phyloP scores from a whole-genome alignment of 495 filamentous ascomycete genomes.

The Opeltia flavorubescens region DNA sequence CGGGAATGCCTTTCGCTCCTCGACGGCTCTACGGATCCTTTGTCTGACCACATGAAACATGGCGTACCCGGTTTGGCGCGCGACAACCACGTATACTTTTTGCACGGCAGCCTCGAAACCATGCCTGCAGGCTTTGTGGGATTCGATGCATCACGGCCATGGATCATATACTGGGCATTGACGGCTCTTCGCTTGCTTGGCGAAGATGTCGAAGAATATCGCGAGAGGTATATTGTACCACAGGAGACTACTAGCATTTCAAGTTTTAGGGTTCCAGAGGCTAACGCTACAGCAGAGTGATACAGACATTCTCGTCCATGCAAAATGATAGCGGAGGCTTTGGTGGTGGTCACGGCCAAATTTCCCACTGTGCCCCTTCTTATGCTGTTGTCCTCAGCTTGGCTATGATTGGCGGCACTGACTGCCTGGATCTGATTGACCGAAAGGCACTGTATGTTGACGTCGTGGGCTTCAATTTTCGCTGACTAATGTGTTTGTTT shows the following conservation, averaged over 20 bases:
- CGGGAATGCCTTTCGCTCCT: constrained; percentile 58
- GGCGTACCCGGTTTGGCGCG: constrained; percentile 64
- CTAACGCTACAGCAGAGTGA: constrained; percentile 31
- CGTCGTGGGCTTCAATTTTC: constrained; percentile 2
- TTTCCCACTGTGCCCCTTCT: constrained; percentile 72
- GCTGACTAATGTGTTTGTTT: background rate
- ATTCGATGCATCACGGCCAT: constrained; percentile 74
- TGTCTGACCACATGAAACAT: constrained; percentile 40
- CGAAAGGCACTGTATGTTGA: constrained; percentile 54
- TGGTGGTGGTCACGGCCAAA: constrained; percentile 84
- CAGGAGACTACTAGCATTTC: constrained; percentile 1
- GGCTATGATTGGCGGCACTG: constrained; percentile 58
- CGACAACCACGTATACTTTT: constrained; percentile 58
- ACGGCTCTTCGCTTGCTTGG: constrained; percentile 58
- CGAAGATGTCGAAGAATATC: constrained; percentile 56
- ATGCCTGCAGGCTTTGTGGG: constrained; percentile 52
- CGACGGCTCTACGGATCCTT: constrained; percentile 25
- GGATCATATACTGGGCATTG: constrained; percentile 88
- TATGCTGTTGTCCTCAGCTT: constrained; percentile 74
- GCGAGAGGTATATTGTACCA: constrained; percentile 36
- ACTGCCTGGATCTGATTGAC: constrained; percentile 62
- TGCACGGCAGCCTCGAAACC: constrained; percentile 47
- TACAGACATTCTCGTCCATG: constrained; percentile 56
- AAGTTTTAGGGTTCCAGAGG: background rate
- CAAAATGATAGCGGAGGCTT: constrained; percentile 81